Evolutionary conservation across 371 early-diverging fungal species (phyloP), one percentile per base, ranked within the genome.

Genomic region (Apophysomyces sp.): DNA sequence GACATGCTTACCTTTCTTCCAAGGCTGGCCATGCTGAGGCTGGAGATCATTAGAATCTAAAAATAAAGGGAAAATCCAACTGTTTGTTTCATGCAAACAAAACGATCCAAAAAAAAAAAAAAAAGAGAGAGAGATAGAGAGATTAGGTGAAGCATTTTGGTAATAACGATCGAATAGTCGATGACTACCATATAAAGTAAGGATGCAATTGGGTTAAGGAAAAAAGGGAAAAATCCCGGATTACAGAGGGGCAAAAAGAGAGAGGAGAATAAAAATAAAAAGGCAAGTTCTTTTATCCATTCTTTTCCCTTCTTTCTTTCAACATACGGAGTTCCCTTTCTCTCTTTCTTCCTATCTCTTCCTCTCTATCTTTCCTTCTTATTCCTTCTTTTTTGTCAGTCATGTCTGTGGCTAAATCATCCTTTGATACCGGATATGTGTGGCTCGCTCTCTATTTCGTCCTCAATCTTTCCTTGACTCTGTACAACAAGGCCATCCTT

Each of bases 401-500:
- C 49, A 44, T 44, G 49, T 44, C 49, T 7, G 49, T 44, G 49
- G 49, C 49, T n/a, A 44, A 44, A 44, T 9, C 49, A n/a, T 21
- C 49, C 21, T 44, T 44, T 4, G 49, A 44, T 44, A 44, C 49
- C 24, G 49, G 49, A 21, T 44, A 44, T 21, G 58, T 81, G 41
- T 89, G 88, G 85, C 81, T 92, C 52, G 83, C 76, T 31, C 61
- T 86, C 55, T 95, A 95, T 74, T 92, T 95, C 71, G 37, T 82
- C 52, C 77, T 91, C 67, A 94, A 93, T 76, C 86, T 95, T 34
- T 73, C 87, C 30, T 77, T 95, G 36, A 94, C 95, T 0, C 78
- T 95, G 30, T 91, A 92, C 75, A 93, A 91, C 83, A 95, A 95
- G 77, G 83, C 87, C 55, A 84, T 95, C 44, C 68, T 86, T 34